Base-by-base conservation (phyloP, 495 filamentous ascomycete species). In the Bathelium albidoporum region DNA sequence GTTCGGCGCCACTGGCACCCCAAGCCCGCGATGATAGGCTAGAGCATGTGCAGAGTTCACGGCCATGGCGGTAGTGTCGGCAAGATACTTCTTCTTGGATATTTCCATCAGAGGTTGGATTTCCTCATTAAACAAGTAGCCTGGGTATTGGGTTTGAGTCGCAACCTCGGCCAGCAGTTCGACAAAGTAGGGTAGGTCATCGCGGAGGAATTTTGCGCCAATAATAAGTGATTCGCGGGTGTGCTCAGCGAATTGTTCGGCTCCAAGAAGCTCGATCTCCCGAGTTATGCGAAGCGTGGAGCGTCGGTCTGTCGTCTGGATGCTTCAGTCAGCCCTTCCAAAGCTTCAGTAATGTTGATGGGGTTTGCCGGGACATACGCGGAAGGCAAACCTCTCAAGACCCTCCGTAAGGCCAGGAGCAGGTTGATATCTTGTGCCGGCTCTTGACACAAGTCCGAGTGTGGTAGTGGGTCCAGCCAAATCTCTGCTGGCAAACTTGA, bases 141-240 rank as follows among this genome's bases (percentile, higher is more conserved):
- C 94, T 97, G 69, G 70, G 72, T 88, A 99, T 75, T 88, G 91
- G 61, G 95, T 93, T 76, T 89, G 79, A 61, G 87, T 84, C 66
- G 94, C 81, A 73, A 97, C 89, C 79, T 99, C 94, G 61, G 86
- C 91, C 68, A 99, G 83, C 67, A 97, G 81, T 81, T 99, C 94
- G 73, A 90, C 84, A 77, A 96, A 99, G 84, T 97, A 99, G 66
- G 94, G 92, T 65, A 99, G 85, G 68, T 99, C 91, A 72, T 92
- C 86, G 73, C 91, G 83, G 62, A 99, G 83, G 82, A 97, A 97
- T 76, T 90, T 96, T 73, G 94, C 88, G 74, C 89, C 84, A 69
- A 97, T 78, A 68, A 97, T 84, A 64, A 99, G 77, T 69, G 92
- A 92, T 79, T 99, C 94, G 71, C 91, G 86, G 68, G 92, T 89